Conservation (phyloP, 1,139 yeast species). For the Ashbya aceris region DNA sequence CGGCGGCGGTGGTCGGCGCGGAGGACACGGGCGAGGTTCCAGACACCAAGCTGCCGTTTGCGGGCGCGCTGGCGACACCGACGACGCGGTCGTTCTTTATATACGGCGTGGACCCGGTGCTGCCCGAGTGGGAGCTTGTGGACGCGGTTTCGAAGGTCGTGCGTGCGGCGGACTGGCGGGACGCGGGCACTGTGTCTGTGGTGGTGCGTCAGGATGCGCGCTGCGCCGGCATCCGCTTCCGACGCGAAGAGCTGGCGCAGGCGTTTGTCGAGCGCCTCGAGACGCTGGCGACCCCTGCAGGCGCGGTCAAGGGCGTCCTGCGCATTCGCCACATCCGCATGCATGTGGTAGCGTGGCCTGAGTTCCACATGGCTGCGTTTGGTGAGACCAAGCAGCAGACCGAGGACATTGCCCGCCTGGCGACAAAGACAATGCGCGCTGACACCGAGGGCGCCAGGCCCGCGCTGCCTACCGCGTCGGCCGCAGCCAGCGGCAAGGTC, state of each 20-base stretch:
- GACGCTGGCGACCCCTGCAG: constrained; percentile 1
- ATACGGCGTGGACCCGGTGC: constrained; percentile 21
- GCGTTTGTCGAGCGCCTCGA: constrained; percentile 9
- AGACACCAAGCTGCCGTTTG: constrained; percentile 4
- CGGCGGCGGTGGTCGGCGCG: constrained; percentile 9
- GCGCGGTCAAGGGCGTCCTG: constrained; percentile 7
- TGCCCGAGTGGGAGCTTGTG: constrained; percentile 25
- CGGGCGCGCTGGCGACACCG: not conserved
- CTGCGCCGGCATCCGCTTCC: constrained; percentile 23
- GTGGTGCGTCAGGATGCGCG: constrained; percentile 22
- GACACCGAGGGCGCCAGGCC: not conserved
- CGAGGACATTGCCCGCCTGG: not conserved
- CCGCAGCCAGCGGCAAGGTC: not conserved
- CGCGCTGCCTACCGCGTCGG: not conserved
- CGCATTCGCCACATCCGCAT: constrained; percentile 5
- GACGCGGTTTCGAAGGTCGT: constrained; percentile 15
- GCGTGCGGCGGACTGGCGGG: constrained; percentile 17
- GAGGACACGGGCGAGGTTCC: constrained; percentile 8
- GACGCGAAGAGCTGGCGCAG: constrained; percentile 11
- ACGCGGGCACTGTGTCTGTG: constrained; percentile 15
- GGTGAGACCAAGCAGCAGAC: no score
- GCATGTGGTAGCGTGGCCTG: constrained; percentile 8
- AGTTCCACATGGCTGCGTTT: constrained; percentile 5
- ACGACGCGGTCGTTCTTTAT: constrained; percentile 16
- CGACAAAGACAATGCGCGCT: not conserved